Evolutionary conservation across 148 eudicot genomes (phyloP), one percentile per base, ranked within the genome.

Genomic region (Linanthus parryae): DNA sequence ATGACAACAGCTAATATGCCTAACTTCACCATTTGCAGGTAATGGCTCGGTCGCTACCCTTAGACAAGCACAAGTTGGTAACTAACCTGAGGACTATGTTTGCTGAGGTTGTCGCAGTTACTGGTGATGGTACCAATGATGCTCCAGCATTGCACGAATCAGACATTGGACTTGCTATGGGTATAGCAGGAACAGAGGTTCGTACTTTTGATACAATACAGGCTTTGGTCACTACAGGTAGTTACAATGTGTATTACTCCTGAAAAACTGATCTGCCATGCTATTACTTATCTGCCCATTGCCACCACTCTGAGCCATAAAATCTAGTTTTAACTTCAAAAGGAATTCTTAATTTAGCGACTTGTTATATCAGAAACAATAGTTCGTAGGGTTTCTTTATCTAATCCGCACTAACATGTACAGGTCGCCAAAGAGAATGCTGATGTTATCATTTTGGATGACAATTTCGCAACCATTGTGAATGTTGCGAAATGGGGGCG

Each of bases 401-500:
- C 51, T 56, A 21, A 56, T 16, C 41, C 7, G n/a, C 22, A 38
- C 23, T 15, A 17, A 17, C 4, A 39, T 46, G 14, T 44, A 41
- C 82, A 90, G 97, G 97, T 91, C 45, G 97, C 97, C 3, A 91
- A 86, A 71, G 92, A 83, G 70, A 81, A 62, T 42, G 97, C 97
- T 16, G 92, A 85, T 64, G 74, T 91, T 39, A 86, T 91, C 29
- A 76, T 91, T 44, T 34, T 91, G 73, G 97, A 91, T 68, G 97
- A 91, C 73, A 83, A 91, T 57, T 91, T 91, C 57, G 20, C 82
- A 20, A 91, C 92, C 51, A 85, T 91, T 30, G 89, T 91, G 27
- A 86, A 70, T 52, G 85, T 91, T 23, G 97, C 84, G 63, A 91
- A 65, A 74, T 91, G 97, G 97, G 97, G 97, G 11, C 83, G 95